Percentiles rank a stretch among this genome's conserved stretches.
phyloP scores from a whole-genome alignment of 169 alveolate species.

The Cryptosporidium viatorum region DNA sequence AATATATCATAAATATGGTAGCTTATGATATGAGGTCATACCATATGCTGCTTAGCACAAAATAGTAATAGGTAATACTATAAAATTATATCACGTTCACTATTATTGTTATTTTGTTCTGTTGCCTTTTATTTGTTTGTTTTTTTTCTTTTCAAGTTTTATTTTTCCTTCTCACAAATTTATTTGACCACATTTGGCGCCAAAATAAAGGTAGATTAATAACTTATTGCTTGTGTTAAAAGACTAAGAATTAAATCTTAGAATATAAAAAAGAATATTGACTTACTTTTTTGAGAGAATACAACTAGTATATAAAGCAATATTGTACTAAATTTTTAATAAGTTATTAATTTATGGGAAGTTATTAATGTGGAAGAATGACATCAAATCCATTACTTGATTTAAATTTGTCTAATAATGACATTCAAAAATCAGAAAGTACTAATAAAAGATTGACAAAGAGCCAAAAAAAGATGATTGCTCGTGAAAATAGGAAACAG shows the following conservation, averaged over 20 bases:
- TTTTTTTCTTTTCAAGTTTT: too few relatives aligned
- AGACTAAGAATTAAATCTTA: not conserved
- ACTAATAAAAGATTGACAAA: slow-evolving; percentile 34
- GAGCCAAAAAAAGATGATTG: slow-evolving; percentile 70
- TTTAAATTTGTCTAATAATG: not conserved
- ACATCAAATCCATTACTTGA: not conserved
- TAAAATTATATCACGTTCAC: not conserved
- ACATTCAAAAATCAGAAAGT: slow-evolving; percentile 1
- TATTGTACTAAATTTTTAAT: not conserved
- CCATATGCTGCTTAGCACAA: too few relatives aligned
- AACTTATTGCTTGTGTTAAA: not conserved
- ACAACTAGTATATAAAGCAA: not conserved
- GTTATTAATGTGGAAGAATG: not conserved
- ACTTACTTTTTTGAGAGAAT: not conserved
- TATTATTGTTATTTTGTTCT: too few relatives aligned
- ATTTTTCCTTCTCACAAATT: not conserved
- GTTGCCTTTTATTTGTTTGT: not conserved
- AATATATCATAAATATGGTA: too few relatives aligned
- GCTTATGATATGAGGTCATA: not conserved
- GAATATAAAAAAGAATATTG: not conserved
- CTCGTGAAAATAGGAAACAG: slow-evolving; percentile 75
- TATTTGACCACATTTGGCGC: not conserved
- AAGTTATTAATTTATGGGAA: not conserved
- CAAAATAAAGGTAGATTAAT: too few relatives aligned
- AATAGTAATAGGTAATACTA: too few relatives aligned